These are phyloP conservation scores for Penicillium sp. DNA, from an alignment of 2,329 filamentous ascomycete genomes.

Conservation along the genomic window DNA sequence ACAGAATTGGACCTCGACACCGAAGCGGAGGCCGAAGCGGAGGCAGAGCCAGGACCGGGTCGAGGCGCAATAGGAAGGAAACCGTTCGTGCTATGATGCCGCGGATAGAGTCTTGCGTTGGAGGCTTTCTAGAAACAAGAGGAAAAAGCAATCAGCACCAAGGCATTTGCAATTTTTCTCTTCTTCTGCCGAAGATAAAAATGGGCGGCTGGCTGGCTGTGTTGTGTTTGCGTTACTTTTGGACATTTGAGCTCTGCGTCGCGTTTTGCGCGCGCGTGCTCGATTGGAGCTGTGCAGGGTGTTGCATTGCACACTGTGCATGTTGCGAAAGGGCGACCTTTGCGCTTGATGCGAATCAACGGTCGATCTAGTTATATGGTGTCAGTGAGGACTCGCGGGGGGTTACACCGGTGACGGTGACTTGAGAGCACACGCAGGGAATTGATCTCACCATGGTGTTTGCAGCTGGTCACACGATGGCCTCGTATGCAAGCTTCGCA, in stretches of 20 bases:
- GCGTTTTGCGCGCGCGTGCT: slow-evolving; percentile 68
- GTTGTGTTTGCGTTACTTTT: slow-evolving; percentile 33
- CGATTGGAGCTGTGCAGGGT: slow-evolving; percentile 86
- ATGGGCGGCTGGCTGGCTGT: slow-evolving; percentile 12
- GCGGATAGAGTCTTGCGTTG: slow-evolving; percentile 22
- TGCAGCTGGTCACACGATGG: slow-evolving; percentile 95
- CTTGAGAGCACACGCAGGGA: neutral
- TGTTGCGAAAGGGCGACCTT: slow-evolving; percentile 93
- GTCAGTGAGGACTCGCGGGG: too few relatives aligned
- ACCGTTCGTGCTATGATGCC: slow-evolving; percentile 20
- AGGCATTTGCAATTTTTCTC: slow-evolving; percentile 15
- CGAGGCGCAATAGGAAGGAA: slow-evolving; percentile 27
- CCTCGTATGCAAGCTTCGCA: slow-evolving; percentile 96
- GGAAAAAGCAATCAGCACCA: slow-evolving; percentile 23
- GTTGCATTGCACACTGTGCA: slow-evolving; percentile 84
- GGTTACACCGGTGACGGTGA: too few relatives aligned
- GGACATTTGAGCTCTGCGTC: slow-evolving; percentile 35
- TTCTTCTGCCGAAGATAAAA: slow-evolving; percentile 13
- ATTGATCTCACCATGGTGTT: slow-evolving; percentile 72
- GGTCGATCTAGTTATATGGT: slow-evolving; percentile 67
- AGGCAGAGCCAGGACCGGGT: slow-evolving; percentile 1
- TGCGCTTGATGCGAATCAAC: slow-evolving; percentile 92
- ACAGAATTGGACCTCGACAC: neutral
- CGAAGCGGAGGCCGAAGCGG: neutral
- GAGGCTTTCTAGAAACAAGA: slow-evolving; percentile 26